Evolutionary conservation across 2,329 filamentous ascomycete genomes (phyloP).

Genomic region (Paraphoma chrysanthemicola): DNA sequence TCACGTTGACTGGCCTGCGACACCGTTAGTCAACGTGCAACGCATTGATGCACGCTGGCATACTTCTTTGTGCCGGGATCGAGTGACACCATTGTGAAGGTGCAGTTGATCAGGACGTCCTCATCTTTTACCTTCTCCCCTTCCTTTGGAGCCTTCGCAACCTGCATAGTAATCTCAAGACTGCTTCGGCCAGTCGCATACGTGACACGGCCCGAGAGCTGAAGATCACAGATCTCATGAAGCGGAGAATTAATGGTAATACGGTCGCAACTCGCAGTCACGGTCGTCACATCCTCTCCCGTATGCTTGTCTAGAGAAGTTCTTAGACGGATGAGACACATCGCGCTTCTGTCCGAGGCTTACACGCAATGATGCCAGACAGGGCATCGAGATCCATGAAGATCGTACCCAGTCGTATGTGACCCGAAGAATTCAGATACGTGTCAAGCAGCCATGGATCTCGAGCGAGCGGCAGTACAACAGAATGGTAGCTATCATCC

Average conservation of each 20-base stretch:
- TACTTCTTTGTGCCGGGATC: conserved; percentile 71
- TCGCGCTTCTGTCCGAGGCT: conserved; percentile 63
- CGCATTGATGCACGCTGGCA: background rate
- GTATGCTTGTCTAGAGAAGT: conserved; percentile 65
- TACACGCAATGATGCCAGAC: conserved; percentile 72
- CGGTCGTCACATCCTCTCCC: conserved; percentile 68
- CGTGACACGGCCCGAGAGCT: conserved; percentile 72
- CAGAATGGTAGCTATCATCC: conserved; percentile 73
- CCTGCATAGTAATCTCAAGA: conserved; percentile 76
- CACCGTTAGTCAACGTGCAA: background rate
- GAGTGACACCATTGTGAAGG: conserved; percentile 79
- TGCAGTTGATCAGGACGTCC: conserved; percentile 73
- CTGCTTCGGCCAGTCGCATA: conserved; percentile 77
- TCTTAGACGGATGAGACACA: conserved; percentile 19
- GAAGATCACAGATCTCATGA: conserved; percentile 78
- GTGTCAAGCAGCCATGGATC: conserved; percentile 81
- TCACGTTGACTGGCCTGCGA: conserved; percentile 64
- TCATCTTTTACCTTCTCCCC: conserved; percentile 64
- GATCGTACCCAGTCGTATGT: conserved; percentile 74
- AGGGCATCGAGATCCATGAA: conserved; percentile 84
- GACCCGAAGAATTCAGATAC: conserved; percentile 77
- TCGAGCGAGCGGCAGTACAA: conserved; percentile 72
- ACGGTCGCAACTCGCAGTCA: conserved; percentile 69
- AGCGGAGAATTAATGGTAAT: conserved; percentile 74
- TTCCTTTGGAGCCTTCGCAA: conserved; percentile 69